Conservation (phyloP, 768 basidiomycete genomes). For the Pleurotus sapidus region DNA sequence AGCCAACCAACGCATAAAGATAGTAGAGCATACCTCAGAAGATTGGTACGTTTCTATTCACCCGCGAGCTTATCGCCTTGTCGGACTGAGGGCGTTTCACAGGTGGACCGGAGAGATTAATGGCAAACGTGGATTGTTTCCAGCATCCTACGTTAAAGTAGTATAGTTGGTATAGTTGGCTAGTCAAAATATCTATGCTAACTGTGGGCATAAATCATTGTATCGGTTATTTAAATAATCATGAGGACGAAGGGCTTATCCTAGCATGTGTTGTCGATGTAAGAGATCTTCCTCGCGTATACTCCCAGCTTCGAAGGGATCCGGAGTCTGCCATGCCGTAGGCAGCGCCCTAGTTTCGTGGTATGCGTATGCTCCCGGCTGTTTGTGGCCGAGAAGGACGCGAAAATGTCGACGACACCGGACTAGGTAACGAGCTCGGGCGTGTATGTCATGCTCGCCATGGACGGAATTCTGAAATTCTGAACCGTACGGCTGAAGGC, state of each 20-base stretch:
- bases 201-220: too few relatives aligned
- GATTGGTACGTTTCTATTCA: constrained; percentile 57
- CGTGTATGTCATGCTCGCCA: not conserved
- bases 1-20: constrained; percentile 55
- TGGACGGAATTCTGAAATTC: constrained; percentile 31
- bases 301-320: not conserved
- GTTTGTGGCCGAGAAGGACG: not conserved
- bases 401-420: not conserved
- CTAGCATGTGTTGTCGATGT: not conserved
- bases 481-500: constrained; percentile 53
- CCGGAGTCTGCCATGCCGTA: not conserved
- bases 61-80: constrained; percentile 5
- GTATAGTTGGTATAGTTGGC: constrained; percentile 28
- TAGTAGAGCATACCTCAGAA: constrained; percentile 65
- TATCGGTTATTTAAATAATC: too few relatives aligned
- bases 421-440: not conserved
- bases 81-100: constrained; percentile 9
- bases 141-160: constrained; percentile 67
- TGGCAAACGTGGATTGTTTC: constrained; percentile 58
- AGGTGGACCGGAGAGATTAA: constrained; percentile 72
- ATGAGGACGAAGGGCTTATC: not conserved
- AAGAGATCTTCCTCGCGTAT: not conserved
- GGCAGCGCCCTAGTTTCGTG: not conserved
- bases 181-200: too few relatives aligned
- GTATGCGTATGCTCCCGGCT: not conserved